Conservation (phyloP, 805 yeast genomes). For the Teunomyces stri region DNA sequence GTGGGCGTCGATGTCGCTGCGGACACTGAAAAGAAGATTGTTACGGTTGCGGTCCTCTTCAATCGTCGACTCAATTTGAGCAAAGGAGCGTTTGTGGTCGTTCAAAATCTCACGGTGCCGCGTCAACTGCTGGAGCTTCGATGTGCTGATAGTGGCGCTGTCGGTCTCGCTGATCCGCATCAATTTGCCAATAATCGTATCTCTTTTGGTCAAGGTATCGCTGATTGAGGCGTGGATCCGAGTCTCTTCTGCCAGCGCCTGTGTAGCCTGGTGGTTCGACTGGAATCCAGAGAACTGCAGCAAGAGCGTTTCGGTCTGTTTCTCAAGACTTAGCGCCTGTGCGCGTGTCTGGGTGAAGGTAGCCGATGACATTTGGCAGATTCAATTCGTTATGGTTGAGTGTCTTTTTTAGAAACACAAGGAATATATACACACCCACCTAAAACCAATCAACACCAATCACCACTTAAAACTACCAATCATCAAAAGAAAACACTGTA, state of each 20-base stretch:
- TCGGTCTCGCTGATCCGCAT: conserved; percentile 56
- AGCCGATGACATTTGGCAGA: conserved; percentile 24
- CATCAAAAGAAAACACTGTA: no score
- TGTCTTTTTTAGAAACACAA: not conserved
- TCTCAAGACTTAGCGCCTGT: conserved; percentile 67
- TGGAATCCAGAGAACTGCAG: conserved; percentile 36
- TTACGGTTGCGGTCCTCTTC: conserved; percentile 73
- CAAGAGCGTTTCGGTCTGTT: conserved; percentile 60
- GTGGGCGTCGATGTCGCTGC: conserved; percentile 75
- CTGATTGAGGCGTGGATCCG: conserved; percentile 22
- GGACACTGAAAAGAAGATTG: conserved; percentile 71
- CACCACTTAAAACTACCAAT: not conserved
- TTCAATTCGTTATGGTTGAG: not conserved
- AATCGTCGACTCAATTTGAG: conserved; percentile 55
- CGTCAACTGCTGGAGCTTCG: conserved; percentile 75
- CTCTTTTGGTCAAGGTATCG: conserved; percentile 39
- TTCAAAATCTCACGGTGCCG: conserved; percentile 75
- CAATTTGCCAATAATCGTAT: conserved; percentile 50
- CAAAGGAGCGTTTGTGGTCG: conserved; percentile 66
- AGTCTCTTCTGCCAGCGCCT: conserved; percentile 21
- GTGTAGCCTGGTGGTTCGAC: conserved; percentile 17
- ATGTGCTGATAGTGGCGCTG: conserved; percentile 53
- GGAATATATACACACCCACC: not conserved
- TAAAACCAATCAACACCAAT: not conserved
- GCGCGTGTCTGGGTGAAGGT: conserved; percentile 67